phyloP scores from a whole-genome alignment of 345 rosid species.

The Eucalyptus grandis region DNA sequence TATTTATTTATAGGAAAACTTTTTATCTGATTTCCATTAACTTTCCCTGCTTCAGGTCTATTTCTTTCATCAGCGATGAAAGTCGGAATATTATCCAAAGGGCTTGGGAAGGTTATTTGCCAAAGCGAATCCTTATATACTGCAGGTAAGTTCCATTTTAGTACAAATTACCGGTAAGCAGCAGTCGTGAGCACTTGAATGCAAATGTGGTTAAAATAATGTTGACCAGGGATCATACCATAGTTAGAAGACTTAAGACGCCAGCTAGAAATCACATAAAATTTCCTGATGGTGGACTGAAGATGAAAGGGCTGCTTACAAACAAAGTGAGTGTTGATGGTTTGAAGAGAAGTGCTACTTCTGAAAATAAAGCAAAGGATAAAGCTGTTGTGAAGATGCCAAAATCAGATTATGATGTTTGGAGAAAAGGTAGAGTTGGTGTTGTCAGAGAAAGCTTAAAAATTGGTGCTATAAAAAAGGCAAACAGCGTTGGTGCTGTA shows the following conservation, averaged over 20 bases:
- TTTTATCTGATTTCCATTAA: background rate
- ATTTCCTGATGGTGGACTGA: slow-evolving; percentile 28
- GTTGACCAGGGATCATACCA: slow-evolving; percentile 45
- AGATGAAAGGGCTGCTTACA: background rate
- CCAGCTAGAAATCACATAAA: slow-evolving; percentile 53
- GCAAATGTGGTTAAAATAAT: background rate
- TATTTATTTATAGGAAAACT: background rate
- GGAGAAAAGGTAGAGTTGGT: background rate
- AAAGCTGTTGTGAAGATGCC: slow-evolving; percentile 3
- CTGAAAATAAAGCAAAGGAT: background rate
- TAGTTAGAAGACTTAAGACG: slow-evolving; percentile 16
- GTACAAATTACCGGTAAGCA: background rate
- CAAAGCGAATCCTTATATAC: slow-evolving; percentile 46
- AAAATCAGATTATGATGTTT: background rate
- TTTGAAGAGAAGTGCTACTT: background rate
- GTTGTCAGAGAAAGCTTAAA: background rate
- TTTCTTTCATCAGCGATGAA: background rate
- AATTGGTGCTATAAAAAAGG: background rate
- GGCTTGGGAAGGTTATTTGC: slow-evolving; percentile 50
- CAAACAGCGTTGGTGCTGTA: background rate
- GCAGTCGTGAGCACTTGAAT: background rate
- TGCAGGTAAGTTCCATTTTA: slow-evolving; percentile 38
- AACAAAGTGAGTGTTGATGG: background rate
- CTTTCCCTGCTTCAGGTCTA: slow-evolving; percentile 20
- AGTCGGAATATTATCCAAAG: slow-evolving; percentile 5